A percentile compares a stretch with the other conserved stretches of the same genome.
Evolutionary conservation across 164 flowering plant genomes (phyloP).

Genomic region (Cinnamomum micranthum): DNA sequence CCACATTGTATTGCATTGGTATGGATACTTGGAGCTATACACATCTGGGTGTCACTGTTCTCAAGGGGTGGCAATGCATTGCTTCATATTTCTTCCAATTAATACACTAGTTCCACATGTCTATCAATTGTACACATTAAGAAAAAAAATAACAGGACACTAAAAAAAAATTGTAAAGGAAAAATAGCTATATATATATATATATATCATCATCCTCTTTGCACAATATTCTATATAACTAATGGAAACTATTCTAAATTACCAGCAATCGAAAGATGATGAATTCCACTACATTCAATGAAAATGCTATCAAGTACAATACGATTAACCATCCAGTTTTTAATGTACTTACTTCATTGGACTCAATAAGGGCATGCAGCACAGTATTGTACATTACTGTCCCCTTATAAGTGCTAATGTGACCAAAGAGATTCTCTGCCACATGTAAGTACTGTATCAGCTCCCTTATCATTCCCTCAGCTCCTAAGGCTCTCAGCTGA

Average conservation of each 20-base stretch:
- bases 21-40: no score
- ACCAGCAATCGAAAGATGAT: not conserved
- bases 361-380: conserved; percentile 67
- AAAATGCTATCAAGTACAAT: not conserved
- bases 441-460: conserved; percentile 40
- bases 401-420: conserved; percentile 16
- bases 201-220: no score
- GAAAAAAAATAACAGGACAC: no score
- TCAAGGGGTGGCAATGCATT: no score
- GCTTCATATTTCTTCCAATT: no score
- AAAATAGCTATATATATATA: no score
- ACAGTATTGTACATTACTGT: conserved; percentile 53
- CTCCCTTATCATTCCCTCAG: conserved; percentile 69
- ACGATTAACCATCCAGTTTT: no score
- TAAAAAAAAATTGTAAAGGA: no score
- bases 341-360: conserved; percentile 51
- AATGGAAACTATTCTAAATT: not conserved
- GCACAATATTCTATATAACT: not conserved
- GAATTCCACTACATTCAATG: not conserved
- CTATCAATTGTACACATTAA: no score
- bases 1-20: no score
- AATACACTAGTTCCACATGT: no score
- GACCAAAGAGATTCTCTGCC: conserved; percentile 41
- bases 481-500: conserved; percentile 79
- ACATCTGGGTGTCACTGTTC: no score